Conservation (phyloP, 352 stramenopile genomes). For the Pythium brassicae region DNA sequence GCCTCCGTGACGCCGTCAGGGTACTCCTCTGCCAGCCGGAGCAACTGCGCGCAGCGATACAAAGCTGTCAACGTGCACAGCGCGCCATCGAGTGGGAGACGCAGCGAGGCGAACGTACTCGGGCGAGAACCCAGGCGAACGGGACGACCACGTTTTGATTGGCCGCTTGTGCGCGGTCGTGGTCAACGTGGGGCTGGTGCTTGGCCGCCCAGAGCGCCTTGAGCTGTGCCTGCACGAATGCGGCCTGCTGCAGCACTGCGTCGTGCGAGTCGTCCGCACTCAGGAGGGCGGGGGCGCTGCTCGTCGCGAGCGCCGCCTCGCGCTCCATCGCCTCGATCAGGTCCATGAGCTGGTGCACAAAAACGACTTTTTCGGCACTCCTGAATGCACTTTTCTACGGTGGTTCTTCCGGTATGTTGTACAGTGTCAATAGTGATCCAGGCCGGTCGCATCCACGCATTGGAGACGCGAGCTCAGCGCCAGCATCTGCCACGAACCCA, state of each 20-base stretch:
- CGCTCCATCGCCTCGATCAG: constrained; percentile 54
- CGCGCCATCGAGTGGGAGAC: not conserved
- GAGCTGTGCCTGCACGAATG: constrained; percentile 34
- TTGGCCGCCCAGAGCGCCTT: constrained; percentile 35
- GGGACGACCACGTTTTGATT: constrained; percentile 20
- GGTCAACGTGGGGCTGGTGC: constrained; percentile 3
- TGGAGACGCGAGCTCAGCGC: not conserved
- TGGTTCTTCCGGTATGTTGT: no score
- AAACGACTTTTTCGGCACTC: no score
- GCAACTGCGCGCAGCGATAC: constrained; percentile 18
- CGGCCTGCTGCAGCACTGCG: constrained; percentile 45
- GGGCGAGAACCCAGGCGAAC: constrained; percentile 57
- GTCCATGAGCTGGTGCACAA: constrained; percentile 35
- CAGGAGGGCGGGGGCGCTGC: not conserved
- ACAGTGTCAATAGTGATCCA: not conserved
- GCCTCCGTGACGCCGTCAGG: constrained; percentile 64
- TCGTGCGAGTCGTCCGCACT: constrained; percentile 11
- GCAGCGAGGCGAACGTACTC: constrained; percentile 15
- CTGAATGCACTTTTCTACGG: no score
- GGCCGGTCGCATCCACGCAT: not conserved
- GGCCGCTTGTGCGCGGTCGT: not conserved
- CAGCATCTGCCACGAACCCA: not conserved
- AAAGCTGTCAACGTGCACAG: not conserved
- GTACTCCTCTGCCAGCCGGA: constrained; percentile 59
- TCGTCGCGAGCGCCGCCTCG: constrained; percentile 20